Conservation (phyloP, 2,329 filamentous ascomycete genomes). For the Diaporthe helianthi region DNA sequence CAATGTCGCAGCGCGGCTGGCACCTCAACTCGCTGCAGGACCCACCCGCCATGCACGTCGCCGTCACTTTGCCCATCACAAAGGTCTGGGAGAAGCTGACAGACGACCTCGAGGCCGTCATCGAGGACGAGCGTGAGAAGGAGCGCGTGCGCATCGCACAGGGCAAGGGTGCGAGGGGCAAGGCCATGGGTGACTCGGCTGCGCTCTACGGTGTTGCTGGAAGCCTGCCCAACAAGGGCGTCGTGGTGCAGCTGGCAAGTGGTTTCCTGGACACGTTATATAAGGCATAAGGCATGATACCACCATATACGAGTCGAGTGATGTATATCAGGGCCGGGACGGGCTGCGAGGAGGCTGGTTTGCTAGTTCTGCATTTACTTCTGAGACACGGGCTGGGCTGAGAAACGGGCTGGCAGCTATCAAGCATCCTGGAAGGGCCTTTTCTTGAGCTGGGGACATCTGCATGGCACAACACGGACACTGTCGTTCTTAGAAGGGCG, state of each 20-base stretch:
- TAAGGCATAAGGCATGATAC: conserved; percentile 71
- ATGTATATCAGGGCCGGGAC: neutral
- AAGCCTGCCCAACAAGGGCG: conserved; percentile 92
- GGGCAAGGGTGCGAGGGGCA: conserved; percentile 70
- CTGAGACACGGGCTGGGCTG: neutral
- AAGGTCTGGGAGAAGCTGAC: conserved; percentile 82
- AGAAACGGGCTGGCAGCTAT: neutral
- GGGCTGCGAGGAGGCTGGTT: too few relatives aligned
- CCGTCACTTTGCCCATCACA: conserved; percentile 86
- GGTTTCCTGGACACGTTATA: conserved; percentile 94
- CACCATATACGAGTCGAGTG: neutral
- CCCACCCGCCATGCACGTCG: conserved; percentile 91
- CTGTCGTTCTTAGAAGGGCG: conserved; percentile 12
- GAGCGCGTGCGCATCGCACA: conserved; percentile 75
- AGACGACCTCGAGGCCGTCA: conserved; percentile 70
- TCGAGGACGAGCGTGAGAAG: conserved; percentile 80
- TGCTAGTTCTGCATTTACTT: neutral
- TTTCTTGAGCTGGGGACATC: neutral
- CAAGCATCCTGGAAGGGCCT: neutral
- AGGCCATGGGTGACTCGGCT: conserved; percentile 78
- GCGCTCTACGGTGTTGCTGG: conserved; percentile 95
- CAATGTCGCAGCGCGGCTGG: conserved; percentile 85
- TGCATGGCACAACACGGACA: conserved; percentile 16
- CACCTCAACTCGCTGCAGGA: conserved; percentile 94
- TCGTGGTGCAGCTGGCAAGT: conserved; percentile 87